Evolutionary conservation across 176 grass and related monocot species (phyloP).

Genomic region (Olyra latifolia): DNA sequence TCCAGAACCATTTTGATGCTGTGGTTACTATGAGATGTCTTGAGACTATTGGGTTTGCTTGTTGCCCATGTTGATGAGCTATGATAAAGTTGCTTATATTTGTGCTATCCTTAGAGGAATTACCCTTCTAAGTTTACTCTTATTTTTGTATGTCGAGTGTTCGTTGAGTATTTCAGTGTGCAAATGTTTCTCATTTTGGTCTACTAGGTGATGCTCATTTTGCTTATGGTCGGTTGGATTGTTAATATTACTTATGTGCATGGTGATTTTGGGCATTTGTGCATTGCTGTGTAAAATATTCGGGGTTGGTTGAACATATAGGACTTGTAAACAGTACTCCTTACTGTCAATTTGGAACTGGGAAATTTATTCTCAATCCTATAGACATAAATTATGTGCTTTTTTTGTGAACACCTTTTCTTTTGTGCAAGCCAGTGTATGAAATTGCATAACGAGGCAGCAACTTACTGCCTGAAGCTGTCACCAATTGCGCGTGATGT

Average conservation of each 20-base stretch:
- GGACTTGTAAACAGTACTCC: too few species aligned
- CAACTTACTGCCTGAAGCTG: background rate
- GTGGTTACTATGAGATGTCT: background rate
- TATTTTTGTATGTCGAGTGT: too few species aligned
- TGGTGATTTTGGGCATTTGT: background rate
- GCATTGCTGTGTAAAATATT: background rate
- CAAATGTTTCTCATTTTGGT: background rate
- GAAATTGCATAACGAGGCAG: background rate
- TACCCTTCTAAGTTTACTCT: background rate
- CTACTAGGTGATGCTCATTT: background rate
- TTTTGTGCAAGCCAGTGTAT: background rate
- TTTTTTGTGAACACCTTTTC: background rate
- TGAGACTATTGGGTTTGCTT: background rate
- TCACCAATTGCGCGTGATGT: background rate
- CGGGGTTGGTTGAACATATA: background rate
- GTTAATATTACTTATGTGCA: background rate
- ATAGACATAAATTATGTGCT: background rate
- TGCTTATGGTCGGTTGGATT: background rate
- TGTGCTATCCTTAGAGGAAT: background rate
- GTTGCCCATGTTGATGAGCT: background rate
- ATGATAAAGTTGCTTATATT: background rate
- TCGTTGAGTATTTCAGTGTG: too few species aligned
- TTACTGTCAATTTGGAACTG: background rate
- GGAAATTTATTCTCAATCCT: background rate
- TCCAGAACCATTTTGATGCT: background rate